phyloP scores from a whole-genome alignment of 73 alveolate species.

The Paramecium primaurelia region DNA sequence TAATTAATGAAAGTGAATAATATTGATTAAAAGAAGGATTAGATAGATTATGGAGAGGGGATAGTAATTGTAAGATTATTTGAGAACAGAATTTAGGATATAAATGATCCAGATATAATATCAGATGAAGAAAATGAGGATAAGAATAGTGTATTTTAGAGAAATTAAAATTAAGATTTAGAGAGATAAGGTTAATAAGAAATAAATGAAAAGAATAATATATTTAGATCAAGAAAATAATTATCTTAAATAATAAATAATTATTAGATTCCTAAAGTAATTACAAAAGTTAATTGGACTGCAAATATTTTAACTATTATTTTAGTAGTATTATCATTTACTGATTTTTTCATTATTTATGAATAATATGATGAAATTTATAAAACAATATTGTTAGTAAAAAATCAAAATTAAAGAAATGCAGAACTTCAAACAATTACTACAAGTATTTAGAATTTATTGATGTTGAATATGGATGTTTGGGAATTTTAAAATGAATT shows the following conservation, averaged over 20 bases:
- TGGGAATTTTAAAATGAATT: not conserved
- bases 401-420: not conserved
- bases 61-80: not conserved
- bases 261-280: not conserved
- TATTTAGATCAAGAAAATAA: not conserved
- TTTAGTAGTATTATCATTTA: not conserved
- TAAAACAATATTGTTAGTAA: not conserved
- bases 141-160: not conserved
- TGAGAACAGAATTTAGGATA: conserved; percentile 14
- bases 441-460: not conserved
- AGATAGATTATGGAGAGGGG: conserved; percentile 32
- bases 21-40: not conserved
- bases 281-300: not conserved
- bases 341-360: not conserved
- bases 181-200: not conserved
- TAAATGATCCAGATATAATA: not conserved
- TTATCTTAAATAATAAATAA: not conserved
- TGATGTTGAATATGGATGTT: not conserved
- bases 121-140: not conserved
- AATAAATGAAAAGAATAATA: not conserved
- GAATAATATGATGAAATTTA: not conserved
- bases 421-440: not conserved
- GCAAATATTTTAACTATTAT: not conserved
- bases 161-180: not conserved
- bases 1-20: not conserved